Evolutionary conservation across 106 monocot genomes (phyloP), one percentile per base, ranked within the genome.

Genomic region (Xerophyta viscosa): DNA sequence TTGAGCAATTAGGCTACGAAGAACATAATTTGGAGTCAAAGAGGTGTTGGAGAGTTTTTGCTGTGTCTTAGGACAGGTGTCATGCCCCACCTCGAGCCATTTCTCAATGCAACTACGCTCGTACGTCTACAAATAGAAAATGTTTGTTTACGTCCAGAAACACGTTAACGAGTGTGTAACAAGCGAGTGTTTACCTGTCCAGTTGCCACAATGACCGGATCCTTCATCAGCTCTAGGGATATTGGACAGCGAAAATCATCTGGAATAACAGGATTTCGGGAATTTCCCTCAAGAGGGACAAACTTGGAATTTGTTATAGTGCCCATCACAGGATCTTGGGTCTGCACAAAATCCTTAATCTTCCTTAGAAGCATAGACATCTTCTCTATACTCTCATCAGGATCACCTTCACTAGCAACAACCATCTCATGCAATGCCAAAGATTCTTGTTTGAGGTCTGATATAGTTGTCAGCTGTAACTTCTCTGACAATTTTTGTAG

Each of bases 241-340:
- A 94, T 88, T 33, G 93, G 93, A 58, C 93, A 94, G 3, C 81
- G 72, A 29, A 94, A 94, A 56, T 88, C 88, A 66, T 94, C 84
- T 53, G 93, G 93, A 61, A 94, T 70, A 20, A 61, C 52, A 29
- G 74, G 56, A 63, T 60, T 24, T 50, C 75, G 76, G 19, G 50
- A 44, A 30, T 68, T 74, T 27, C 37, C 55, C 71, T 81, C 66
- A 6, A 70, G 59, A 41, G 26, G 9, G 7, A 60, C 6, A 53
- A 50, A 41, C 29, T 67, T 81, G 0, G 47, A 39, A 50, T 58
- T 62, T 31, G 46, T 13, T 14, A 54, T 60, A 27, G 78, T 64
- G 22, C 88, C 84, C 81, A 94, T 88, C 48, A 84, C 63, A 48
- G 84, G 88, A 53, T 84, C 72, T 37, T 75, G 84, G 2, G 88